These are phyloP conservation scores for Centrapalus pauciflorus DNA, from an alignment of 129 eudicot genomes.

Conservation along the genomic window DNA sequence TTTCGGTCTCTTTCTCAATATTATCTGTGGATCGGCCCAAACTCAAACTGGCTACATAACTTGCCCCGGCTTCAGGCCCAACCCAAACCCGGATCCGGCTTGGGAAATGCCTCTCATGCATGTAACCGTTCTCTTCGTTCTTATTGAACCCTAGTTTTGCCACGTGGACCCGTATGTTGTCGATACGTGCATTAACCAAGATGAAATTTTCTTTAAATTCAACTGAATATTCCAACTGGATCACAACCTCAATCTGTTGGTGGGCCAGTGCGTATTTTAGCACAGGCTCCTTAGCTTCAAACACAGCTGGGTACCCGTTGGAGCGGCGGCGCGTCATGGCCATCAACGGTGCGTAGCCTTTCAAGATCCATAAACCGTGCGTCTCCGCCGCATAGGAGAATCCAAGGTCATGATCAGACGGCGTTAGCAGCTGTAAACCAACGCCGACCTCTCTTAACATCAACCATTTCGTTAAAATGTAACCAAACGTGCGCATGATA, in stretches of 20 bases:
- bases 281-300: conserved; percentile 64
- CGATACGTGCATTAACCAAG: conserved; percentile 65
- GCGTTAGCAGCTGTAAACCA: conserved; percentile 50
- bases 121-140: conserved; percentile 25
- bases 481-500: conserved; percentile 77
- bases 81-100: conserved; percentile 74
- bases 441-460: conserved; percentile 59
- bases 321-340: conserved; percentile 39
- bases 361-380: conserved; percentile 76
- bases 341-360: conserved; percentile 62
- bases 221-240: conserved; percentile 74
- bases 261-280: conserved; percentile 79
- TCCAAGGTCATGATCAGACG: conserved; percentile 45
- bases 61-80: conserved; percentile 83
- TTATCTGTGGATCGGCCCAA: conserved; percentile 68
- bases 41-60: conserved; percentile 59
- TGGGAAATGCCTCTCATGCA: conserved; percentile 73
- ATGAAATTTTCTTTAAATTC: conserved; percentile 41
- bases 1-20: conserved; percentile 53
- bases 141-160: conserved; percentile 63
- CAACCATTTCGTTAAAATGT: conserved; percentile 78
- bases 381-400: conserved; percentile 74
- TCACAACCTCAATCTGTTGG: conserved; percentile 77
- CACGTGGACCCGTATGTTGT: conserved; percentile 70
- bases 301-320: conserved; percentile 1